phyloP scores from a whole-genome alignment of 345 rosid species.

The Eucalyptus melliodora region DNA sequence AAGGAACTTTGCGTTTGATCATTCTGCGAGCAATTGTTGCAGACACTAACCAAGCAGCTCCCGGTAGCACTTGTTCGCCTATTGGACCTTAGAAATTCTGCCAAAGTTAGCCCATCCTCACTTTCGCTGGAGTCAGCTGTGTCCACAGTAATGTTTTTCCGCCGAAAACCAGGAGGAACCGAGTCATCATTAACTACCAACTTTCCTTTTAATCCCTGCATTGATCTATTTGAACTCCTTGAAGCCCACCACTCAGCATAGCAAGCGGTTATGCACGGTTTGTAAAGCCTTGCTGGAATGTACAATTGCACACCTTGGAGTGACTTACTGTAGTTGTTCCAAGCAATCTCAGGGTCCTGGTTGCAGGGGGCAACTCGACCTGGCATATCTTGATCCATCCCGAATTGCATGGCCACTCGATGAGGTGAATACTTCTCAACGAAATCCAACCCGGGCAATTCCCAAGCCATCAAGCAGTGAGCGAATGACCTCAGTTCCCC shows the following conservation, averaged over 20 bases:
- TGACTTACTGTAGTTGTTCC: constrained; percentile 20
- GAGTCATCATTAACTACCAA: neutral
- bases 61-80: neutral
- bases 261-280: constrained; percentile 9
- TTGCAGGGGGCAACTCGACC: neutral
- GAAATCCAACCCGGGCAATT: constrained; percentile 20
- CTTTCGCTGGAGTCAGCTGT: neutral
- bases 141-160: neutral
- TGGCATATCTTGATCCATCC: constrained; percentile 50
- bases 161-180: constrained; percentile 1
- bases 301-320: constrained; percentile 2
- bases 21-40: neutral
- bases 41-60: neutral
- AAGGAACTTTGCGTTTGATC: neutral
- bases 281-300: constrained; percentile 25
- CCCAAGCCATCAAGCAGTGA: constrained; percentile 7
- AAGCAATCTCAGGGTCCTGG: constrained; percentile 9
- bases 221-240: neutral
- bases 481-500: constrained; percentile 1
- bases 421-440: constrained; percentile 30
- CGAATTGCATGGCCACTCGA: constrained; percentile 49
- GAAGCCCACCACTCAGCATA: constrained; percentile 37
- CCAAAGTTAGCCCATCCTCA: neutral
- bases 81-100: neutral
- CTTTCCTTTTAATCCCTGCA: neutral